Evolutionary conservation across 1,284 basidiomycete species (phyloP), one percentile per base, ranked within the genome.

Genomic region (Pyrrhoderma noxium): DNA sequence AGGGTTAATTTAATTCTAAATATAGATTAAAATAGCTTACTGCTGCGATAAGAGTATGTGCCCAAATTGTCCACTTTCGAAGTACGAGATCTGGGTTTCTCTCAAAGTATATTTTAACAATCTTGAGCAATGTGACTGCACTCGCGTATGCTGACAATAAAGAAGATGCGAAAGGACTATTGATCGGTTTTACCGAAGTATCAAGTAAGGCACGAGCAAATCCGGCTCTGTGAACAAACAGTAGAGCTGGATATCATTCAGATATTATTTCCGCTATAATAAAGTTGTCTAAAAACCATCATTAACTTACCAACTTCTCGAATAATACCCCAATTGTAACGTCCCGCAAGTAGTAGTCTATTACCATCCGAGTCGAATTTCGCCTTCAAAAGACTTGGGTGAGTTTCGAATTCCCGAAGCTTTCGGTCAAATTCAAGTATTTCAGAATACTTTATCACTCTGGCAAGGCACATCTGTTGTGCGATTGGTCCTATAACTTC

Each of bases 151-250:
- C 49, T 7, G 53, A 51, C 11, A 55, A 23, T 13, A 51, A 18
- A 25, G 53, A 55, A 7, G 49, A 46, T 13, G 45, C 53, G 35
- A 44, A 55, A 1, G 49, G 53, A 31, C 49, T 51, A 8, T 39
- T 13, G 22, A 51, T 34, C 13, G 53, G 53, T 19, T 40, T 47
- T 3, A 7, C 23, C 2, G 53, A 45, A 13, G 40, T 38, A 25
- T 55, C 53, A n/a, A 51, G 45, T 25, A 55, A 11, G 7, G 53
- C 49, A 25, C 45, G 44, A n/a, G 49, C 49, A 27, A 55, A 55
- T 19, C 47, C 47, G 18, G 36, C 48, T 11, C 53, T 43, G 31
- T 55, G 53, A 18, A 51, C 22, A 19, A 44, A 55, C 14, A 55
- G 31, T 22, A 55, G 36, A 14, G 52, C 58, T 49, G 35, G 18